Percentiles rank a stretch among this genome's conserved stretches.
Conservation (phyloP, 1,284 basidiomycete species). For the Gymnopus androsaceus region DNA sequence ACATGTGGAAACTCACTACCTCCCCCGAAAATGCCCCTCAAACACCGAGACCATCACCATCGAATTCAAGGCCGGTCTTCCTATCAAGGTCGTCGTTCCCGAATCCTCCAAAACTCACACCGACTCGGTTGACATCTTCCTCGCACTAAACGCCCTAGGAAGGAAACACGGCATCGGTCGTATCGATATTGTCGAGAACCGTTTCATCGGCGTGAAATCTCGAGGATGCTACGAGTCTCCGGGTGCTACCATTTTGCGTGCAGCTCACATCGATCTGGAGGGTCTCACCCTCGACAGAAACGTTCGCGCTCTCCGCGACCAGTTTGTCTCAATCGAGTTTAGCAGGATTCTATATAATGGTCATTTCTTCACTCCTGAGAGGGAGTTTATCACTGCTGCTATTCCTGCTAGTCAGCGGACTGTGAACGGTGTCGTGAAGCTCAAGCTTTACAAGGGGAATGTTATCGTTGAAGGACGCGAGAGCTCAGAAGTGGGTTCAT, state of each 20-base stretch:
- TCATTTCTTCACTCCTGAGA: conserved; percentile 96
- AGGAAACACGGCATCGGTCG: conserved; percentile 95
- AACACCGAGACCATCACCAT: conserved; percentile 78
- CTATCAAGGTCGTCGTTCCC: conserved; percentile 73
- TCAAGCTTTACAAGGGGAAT: conserved; percentile 97
- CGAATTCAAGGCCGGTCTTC: conserved; percentile 87
- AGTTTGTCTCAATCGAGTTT: conserved; percentile 91
- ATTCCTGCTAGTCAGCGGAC: conserved; percentile 94
- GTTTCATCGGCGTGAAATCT: conserved; percentile 98
- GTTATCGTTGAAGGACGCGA: conserved; percentile 91
- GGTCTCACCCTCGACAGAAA: conserved; percentile 97
- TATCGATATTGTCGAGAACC: conserved; percentile 99
- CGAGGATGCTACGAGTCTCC: conserved; percentile 99
- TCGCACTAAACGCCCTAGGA: conserved; percentile 88
- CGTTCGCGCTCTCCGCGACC: conserved; percentile 92
- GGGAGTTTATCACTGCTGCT: conserved; percentile 90
- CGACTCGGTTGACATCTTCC: conserved; percentile 95
- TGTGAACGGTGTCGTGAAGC: conserved; percentile 89
- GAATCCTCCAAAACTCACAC: conserved; percentile 64
- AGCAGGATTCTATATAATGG: conserved; percentile 96
- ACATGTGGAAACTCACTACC: conserved; percentile 99
- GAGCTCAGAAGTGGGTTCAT: conserved; percentile 63
- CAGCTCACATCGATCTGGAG: conserved; percentile 95
- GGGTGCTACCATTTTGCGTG: conserved; percentile 93
- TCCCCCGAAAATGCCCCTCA: conserved; percentile 84